Conservation (phyloP, 148 eudicot species). For the Silene latifolia region DNA sequence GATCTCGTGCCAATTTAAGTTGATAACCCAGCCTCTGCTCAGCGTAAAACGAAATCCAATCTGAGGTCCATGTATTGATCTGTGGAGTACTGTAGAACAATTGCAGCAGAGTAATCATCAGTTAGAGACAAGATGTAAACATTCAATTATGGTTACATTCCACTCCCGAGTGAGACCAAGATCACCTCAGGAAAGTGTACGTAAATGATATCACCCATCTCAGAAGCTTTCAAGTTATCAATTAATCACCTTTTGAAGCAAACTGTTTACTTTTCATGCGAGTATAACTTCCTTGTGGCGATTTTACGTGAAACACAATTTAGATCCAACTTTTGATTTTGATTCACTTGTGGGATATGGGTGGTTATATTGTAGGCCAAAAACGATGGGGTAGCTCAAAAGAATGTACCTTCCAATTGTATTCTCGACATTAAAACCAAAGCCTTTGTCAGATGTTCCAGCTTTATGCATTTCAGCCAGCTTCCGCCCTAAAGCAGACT, state of each 20-base stretch:
- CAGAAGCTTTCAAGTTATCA: not conserved
- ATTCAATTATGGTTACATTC: constrained; percentile 7
- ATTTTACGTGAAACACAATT: no score
- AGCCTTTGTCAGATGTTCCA: constrained; percentile 78
- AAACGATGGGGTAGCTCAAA: not conserved
- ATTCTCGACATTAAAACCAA: constrained; percentile 84
- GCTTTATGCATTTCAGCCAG: constrained; percentile 96
- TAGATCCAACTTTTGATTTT: no score
- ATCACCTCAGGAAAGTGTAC: not conserved
- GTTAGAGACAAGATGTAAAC: not conserved
- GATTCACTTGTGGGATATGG: not conserved
- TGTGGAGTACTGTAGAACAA: constrained; percentile 73
- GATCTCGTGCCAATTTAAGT: constrained; percentile 75
- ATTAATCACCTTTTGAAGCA: no score
- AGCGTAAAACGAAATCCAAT: constrained; percentile 84
- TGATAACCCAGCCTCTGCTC: constrained; percentile 89
- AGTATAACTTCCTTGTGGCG: no score
- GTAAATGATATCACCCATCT: not conserved
- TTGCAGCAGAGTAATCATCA: not conserved
- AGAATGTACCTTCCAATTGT: constrained; percentile 88
- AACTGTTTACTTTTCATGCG: no score
- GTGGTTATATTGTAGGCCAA: not conserved
- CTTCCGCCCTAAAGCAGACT: constrained; percentile 87
- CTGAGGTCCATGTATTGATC: constrained; percentile 88
- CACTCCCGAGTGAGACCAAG: not conserved